Conservation (phyloP, 2,329 filamentous ascomycete genomes). For the Amauroascus niger region DNA sequence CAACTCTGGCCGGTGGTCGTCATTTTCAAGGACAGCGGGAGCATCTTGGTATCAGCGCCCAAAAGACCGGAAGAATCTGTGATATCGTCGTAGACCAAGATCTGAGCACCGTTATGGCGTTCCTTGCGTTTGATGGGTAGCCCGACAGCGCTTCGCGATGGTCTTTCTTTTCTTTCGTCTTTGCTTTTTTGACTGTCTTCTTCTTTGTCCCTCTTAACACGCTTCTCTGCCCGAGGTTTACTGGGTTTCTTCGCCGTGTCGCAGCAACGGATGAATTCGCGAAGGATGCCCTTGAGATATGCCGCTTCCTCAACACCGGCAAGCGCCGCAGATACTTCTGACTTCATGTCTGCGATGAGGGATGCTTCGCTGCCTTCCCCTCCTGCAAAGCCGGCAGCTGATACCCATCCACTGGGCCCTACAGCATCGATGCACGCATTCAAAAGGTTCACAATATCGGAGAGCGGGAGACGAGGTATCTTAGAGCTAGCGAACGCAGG, state of each 20-base stretch:
- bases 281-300: slow-evolving; percentile 39
- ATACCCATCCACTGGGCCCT: slow-evolving; percentile 41
- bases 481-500: slow-evolving; percentile 30
- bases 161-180: slow-evolving; percentile 2
- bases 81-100: slow-evolving; percentile 21
- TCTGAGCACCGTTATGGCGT: slow-evolving; percentile 29
- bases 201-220: neutral
- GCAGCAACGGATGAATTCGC: slow-evolving; percentile 38
- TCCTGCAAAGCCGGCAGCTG: slow-evolving; percentile 29
- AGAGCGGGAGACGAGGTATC: slow-evolving; percentile 30
- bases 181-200: neutral
- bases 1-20: slow-evolving; percentile 29
- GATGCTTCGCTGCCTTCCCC: slow-evolving; percentile 33
- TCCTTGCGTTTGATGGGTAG: slow-evolving; percentile 30
- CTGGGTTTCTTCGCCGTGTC: slow-evolving; percentile 17
- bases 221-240: neutral
- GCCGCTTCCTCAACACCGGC: slow-evolving; percentile 41
- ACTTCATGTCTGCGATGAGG: slow-evolving; percentile 40
- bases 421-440: slow-evolving; percentile 40
- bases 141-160: slow-evolving; percentile 14
- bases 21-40: slow-evolving; percentile 65
- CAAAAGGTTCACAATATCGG: slow-evolving; percentile 34
- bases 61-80: neutral
- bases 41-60: slow-evolving; percentile 32
- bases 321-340: slow-evolving; percentile 40